Evolutionary conservation across 768 basidiomycete genomes (phyloP).

Genomic region (Boletus rex-veris): DNA sequence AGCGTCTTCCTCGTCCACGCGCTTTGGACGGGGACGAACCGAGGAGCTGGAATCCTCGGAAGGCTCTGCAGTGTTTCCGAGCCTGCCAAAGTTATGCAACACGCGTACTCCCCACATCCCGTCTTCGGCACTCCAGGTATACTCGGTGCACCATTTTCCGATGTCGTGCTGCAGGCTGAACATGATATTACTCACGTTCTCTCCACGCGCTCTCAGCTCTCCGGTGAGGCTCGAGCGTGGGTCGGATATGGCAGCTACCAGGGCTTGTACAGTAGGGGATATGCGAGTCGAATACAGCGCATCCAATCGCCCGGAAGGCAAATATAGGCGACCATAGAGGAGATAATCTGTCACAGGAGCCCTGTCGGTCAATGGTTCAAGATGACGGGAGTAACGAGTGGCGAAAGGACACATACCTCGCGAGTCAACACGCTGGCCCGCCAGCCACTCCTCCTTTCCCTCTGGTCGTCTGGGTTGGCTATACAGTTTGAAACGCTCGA

Average conservation of each 20-base stretch:
- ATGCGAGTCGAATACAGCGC: conserved; percentile 85
- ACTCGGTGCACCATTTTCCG: conserved; percentile 91
- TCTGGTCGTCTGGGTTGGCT: conserved; percentile 79
- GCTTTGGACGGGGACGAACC: conserved; percentile 46
- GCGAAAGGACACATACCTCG: conserved; percentile 52
- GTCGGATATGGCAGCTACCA: conserved; percentile 85
- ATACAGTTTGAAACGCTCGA: conserved; percentile 83
- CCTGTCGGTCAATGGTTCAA: conserved; percentile 22
- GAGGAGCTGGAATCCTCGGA: conserved; percentile 32
- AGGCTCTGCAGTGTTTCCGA: conserved; percentile 39
- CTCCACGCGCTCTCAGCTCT: conserved; percentile 39
- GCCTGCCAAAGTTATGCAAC: conserved; percentile 87
- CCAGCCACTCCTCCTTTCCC: conserved; percentile 75
- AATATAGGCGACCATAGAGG: conserved; percentile 86
- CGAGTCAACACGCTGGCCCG: conserved; percentile 71
- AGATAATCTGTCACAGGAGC: conserved; percentile 67
- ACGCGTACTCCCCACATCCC: conserved; percentile 88
- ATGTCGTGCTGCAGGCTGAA: conserved; percentile 88
- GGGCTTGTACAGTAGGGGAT: conserved; percentile 71
- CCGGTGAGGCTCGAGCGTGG: conserved; percentile 50
- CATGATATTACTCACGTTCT: conserved; percentile 67
- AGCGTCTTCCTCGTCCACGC: conserved; percentile 94
- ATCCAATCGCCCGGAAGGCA: conserved; percentile 85
- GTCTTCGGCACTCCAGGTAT: conserved; percentile 91
- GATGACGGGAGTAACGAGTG: background rate